phyloP scores from a whole-genome alignment of 78 protist genomes.

The slime mould (Dictyostelium discoideum) region DNA sequence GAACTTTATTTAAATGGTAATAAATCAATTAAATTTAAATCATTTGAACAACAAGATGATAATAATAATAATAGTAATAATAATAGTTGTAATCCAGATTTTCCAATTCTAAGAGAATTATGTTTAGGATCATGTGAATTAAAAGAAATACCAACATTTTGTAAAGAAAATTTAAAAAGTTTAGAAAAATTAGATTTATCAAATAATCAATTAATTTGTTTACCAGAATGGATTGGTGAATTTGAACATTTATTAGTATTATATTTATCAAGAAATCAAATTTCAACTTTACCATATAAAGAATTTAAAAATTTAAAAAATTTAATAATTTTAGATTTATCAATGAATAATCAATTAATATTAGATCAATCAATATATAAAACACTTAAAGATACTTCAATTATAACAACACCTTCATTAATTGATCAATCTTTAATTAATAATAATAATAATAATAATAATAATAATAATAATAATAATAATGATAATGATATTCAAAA shows the following conservation, averaged over 20 bases:
- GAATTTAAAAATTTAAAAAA: not conserved
- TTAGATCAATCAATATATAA: slow-evolving; percentile 4
- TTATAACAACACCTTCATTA: not conserved
- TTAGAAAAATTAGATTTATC: slow-evolving; percentile 53
- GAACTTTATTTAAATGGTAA: slow-evolving; percentile 67
- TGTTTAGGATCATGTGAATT: slow-evolving; percentile 35
- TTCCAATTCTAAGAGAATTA: slow-evolving; percentile 48
- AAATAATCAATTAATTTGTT: not conserved
- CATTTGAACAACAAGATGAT: not conserved
- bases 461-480: not conserved
- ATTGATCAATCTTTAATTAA: not conserved
- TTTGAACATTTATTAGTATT: slow-evolving; percentile 29
- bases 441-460: not conserved
- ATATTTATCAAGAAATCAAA: not conserved
- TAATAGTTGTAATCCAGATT: not conserved
- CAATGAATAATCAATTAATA: not conserved
- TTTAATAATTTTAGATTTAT: not conserved
- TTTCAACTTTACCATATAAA: not conserved
- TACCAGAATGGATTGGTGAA: not conserved
- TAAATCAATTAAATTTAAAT: not conserved
- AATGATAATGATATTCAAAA: not conserved
- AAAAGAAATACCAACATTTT: slow-evolving; percentile 9
- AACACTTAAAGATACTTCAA: not conserved
- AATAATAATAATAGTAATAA: not conserved
- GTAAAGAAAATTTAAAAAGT: not conserved